Base-by-base conservation (phyloP, 805 yeast genomes). In the Wilhelminamyces savonicus region DNA sequence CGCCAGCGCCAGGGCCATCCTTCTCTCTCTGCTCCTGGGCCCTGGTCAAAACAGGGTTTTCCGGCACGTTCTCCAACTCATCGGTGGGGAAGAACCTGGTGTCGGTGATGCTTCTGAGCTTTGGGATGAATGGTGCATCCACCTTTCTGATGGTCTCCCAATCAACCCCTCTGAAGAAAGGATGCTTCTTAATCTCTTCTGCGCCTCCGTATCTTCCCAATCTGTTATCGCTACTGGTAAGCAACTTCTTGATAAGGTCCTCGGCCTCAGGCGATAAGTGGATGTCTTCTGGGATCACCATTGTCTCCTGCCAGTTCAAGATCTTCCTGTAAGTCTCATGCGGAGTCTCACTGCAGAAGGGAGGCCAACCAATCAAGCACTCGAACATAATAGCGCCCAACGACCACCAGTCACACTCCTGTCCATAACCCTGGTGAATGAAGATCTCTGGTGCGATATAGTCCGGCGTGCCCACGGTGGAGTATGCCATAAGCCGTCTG, bases 401-500 rank as follows among this genome's bases (percentile, higher is more conserved):
- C 7, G 94, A 82, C 97, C 97, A 87, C 97, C 97, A 87, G 56
- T 87, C 97, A 60, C 97, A 87, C 52, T 87, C 95, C 59, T 86
- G 95, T 9, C 96, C 95, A 56, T 87, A 87, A 4, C 97, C 97
- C 61, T 87, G 92, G 46, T 86, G 86, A 27, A 85, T 67, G 47
- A 87, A 87, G 37, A 87, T 88, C 53, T 87, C 97, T 0, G 97
- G 97, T 1, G 96, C 96, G 56, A 87, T 87, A 53, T 87, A 87
- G 55, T 87, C 96, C 0, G 97, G 97, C 0, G 97, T 87, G 26
- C 97, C 97, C 18, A 87, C 97, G 0, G 97, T 88, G 6, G 95
- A 85, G 51, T 87, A 87, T 2, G 96, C 96, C 95, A 88, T 86
- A 32, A 87, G 56, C 40, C 97, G 71, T 43, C 97, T 69, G 12